These are phyloP conservation scores for peach (Prunus persica) DNA, from an alignment of 306 rosid species.

Conservation along the genomic window Prunus_persica_NCBIv2 NC_034013.1:16735501-16736000, in stretches of 20 bases:
- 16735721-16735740: conserved; percentile 29
- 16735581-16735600: conserved; percentile 20
- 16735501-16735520: conserved; percentile 32
- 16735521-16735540: conserved; percentile 54
- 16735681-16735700: conserved; percentile 32
- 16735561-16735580: conserved; percentile 30
- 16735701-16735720: conserved; percentile 39
- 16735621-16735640: conserved; percentile 43
- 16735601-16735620: conserved; percentile 50
- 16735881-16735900: conserved; percentile 42
- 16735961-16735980: background rate
- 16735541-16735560: conserved; percentile 55
- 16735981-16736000: background rate
- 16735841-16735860: conserved; percentile 66
- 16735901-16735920: conserved; percentile 45
- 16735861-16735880: conserved; percentile 48
- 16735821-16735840: conserved; percentile 63
- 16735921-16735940: conserved; percentile 49
- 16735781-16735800: conserved; percentile 24
- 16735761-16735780: conserved; percentile 40
- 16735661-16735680: conserved; percentile 51
- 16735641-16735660: conserved; percentile 39
- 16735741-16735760: conserved; percentile 50
- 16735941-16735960: conserved; percentile 23
- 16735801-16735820: conserved; percentile 16